Percentiles rank a stretch among this genome's conserved stretches.
These are phyloP conservation scores for Naganishia albida DNA, from an alignment of 1,284 basidiomycete genomes.

Conservation along the genomic window DNA sequence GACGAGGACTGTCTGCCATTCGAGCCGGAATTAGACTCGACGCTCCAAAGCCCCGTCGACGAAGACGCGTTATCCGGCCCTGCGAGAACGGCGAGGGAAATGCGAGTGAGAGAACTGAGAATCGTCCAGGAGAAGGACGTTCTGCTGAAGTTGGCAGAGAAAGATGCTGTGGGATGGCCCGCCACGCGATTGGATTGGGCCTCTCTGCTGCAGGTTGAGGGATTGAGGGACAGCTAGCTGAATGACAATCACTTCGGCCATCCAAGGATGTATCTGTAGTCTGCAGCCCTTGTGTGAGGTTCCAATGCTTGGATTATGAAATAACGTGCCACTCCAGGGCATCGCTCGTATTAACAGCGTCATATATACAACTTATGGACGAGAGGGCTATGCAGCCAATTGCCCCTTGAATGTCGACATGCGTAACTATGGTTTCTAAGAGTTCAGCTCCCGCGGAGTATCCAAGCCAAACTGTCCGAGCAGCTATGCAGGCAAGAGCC, in stretches of 20 bases:
- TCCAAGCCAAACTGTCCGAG: slow-evolving; percentile 2
- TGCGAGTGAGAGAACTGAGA: slow-evolving; percentile 77
- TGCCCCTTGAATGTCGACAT: background rate
- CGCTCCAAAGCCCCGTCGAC: slow-evolving; percentile 30
- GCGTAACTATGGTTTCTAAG: background rate
- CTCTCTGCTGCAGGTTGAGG: slow-evolving; percentile 2
- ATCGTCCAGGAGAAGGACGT: slow-evolving; percentile 73
- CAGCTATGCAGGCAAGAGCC: background rate
- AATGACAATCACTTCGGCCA: no score
- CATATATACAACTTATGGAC: background rate
- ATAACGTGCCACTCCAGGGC: no score
- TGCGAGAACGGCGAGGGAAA: slow-evolving; percentile 65
- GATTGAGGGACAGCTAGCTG: no score
- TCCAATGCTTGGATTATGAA: no score
- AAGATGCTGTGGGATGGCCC: slow-evolving; percentile 45
- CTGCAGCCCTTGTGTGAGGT: no score
- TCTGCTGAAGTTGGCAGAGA: slow-evolving; percentile 46
- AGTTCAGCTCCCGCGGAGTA: background rate
- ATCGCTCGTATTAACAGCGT: no score
- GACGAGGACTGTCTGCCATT: slow-evolving; percentile 44
- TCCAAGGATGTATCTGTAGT: no score
- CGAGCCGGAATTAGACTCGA: slow-evolving; percentile 38
- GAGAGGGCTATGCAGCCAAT: background rate
- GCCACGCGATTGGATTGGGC: slow-evolving; percentile 44
- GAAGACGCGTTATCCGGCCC: slow-evolving; percentile 47